Evolutionary conservation across 768 basidiomycete genomes (phyloP), one percentile per base, ranked within the genome.

Genomic region (Pleurotus ostreatus): DNA sequence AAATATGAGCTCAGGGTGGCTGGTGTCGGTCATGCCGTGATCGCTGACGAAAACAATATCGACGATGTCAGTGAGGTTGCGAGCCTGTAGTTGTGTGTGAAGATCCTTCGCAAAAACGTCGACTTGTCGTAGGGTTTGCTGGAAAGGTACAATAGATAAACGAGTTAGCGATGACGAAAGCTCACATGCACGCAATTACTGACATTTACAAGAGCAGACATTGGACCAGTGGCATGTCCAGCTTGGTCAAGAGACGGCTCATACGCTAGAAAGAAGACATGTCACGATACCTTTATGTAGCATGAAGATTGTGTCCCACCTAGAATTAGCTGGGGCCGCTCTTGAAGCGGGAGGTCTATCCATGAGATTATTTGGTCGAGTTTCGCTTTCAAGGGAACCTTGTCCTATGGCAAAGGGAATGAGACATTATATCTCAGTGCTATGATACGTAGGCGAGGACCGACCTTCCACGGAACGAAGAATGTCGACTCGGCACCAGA

Each of bases 1-100:
- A 68, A 87, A 91, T 34, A 95, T 71, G 47, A 81, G 77, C 48
- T 87, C 82, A 0, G 85, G 84, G 59, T 89, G 79, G 58, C 83
- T 84, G n/a, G 92, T 96, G 66, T 92, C 89, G 1, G 84, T 87
- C 90, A 93, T 94, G n/a, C 92, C 92, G 62, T 93, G 89, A 66
- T 92, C 91, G 59, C 87, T 89, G 60, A 97, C 93, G 62, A 95
- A 94, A 20, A 96, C 79, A 30, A 96, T 77, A 66, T 97, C 92
- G 11, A 94, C 86, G 16, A 95, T 89, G 46, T 88, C 81, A 1
- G 83, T 85, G 22, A 96, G 77, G 64, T 94, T 92, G 5, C 94
- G 83, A 3, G 75, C 75, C 46, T 75, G 75, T 37, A 97, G 72
- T 0, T 80, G 78, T 12, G 73, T 70, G 53, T 89, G 85, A 8